Evolutionary conservation across 129 eudicot genomes (phyloP), one percentile per base, ranked within the genome.

Genomic region (Flaveria brownii): DNA sequence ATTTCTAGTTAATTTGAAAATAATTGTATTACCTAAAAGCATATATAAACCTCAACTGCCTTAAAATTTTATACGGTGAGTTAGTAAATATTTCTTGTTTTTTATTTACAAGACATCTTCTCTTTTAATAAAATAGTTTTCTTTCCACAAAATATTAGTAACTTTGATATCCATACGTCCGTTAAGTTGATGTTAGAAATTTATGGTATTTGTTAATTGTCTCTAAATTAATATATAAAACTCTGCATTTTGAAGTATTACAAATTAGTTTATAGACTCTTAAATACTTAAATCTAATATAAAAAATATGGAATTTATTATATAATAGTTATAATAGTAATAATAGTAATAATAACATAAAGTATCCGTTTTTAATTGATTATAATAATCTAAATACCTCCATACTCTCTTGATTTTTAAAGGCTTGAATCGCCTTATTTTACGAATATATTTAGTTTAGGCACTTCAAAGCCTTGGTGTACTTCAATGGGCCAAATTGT

Each of bases 1-100:
- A 67, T 10, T 36, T 77, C 46, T 45, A 30, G 39, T 70, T 30
- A 36, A 71, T 30, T 26, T 71, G 59, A 69, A 69, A 25, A 43
- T 39, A 8, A 65, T 33, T n/a, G 22, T 17, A 18, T 63, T 50
- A 42, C 80, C 66, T 67, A 77, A 22, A 47, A 18, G 20, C 52
- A 50, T n/a, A 71, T 30, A 15, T n/a, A 71, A 14, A 13, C 17
- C 46, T 3, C 14, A 71, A 71, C 23, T 16, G 15, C 30, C 22
- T 17, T 17, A 43, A 20, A 5, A 25, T 6, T 26, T 16, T 51
- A 50, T 16, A 1, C 16, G 16, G 17, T 14, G 43, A 9, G 68
- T 62, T 28, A 62, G 42, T 62, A 41, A 62, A 62, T 12, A 3
- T 62, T 22, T 62, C 20, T 23, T 47, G n/a, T 70, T 46, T 46